These are phyloP conservation scores for Ustilago nuda DNA, from an alignment of 1,284 basidiomycete genomes.

Conservation along the genomic window DNA sequence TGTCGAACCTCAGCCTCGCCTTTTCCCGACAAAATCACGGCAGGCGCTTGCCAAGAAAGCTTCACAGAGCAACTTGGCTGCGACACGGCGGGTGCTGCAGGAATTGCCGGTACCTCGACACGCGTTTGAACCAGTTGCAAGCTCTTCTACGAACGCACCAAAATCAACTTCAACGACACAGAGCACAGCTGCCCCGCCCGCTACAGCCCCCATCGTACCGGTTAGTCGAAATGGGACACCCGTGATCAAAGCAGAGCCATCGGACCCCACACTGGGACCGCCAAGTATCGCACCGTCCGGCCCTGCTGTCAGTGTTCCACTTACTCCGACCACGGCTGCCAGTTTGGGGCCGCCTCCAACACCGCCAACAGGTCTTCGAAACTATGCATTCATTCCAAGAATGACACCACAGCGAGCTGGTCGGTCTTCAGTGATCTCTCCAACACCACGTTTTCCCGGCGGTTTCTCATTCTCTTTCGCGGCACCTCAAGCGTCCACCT, in stretches of 20 bases:
- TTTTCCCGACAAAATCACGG: not conserved
- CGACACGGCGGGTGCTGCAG: conserved; percentile 30
- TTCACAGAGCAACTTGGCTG: conserved; percentile 22
- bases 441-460: conserved; percentile 41
- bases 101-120: conserved; percentile 35
- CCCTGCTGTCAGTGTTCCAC: not conserved
- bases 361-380: conserved; percentile 30
- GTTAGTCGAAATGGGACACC: not conserved
- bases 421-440: conserved; percentile 18
- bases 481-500: conserved; percentile 4
- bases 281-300: not conserved
- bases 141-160: not conserved
- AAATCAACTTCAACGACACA: not conserved
- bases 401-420: conserved; percentile 24
- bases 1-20: not conserved
- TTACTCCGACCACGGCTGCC: not conserved
- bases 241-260: conserved; percentile 18
- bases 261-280: not conserved
- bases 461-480: conserved; percentile 34
- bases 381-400: conserved; percentile 42
- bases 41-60: conserved; percentile 7
- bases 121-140: conserved; percentile 7
- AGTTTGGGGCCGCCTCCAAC: conserved; percentile 26
- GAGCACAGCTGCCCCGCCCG: not conserved
- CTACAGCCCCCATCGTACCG: not conserved